Percentiles rank a stretch among this genome's conserved stretches.
Conservation (phyloP, 192 early-diverging fungal species). For the Entomortierella beljakovae region DNA sequence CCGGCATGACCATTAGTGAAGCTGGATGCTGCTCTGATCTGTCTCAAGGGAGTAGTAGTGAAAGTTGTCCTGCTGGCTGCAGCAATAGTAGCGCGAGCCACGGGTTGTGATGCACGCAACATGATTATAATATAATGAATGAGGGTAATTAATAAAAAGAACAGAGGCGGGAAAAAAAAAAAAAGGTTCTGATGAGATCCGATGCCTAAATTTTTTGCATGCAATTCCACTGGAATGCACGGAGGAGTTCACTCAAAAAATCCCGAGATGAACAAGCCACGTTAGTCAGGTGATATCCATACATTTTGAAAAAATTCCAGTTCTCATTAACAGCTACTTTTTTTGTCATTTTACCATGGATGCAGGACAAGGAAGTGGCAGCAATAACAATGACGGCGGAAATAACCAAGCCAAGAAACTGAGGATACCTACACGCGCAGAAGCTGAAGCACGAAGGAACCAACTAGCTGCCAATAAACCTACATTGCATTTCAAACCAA, state of each 20-base stretch:
- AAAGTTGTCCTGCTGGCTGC: constrained; percentile 2
- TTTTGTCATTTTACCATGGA: constrained; percentile 4
- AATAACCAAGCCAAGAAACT: constrained; percentile 5
- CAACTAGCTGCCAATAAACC: constrained; percentile 28
- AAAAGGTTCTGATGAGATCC: background rate
- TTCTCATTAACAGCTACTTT: too few relatives aligned
- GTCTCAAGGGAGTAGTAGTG: background rate
- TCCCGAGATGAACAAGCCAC: background rate
- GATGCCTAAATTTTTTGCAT: background rate
- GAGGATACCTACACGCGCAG: constrained; percentile 19
- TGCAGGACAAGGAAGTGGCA: background rate
- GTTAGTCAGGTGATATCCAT: background rate
- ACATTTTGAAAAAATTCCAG: too few relatives aligned
- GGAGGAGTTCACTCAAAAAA: background rate
- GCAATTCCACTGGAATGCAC: background rate
- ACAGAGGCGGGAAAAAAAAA: background rate
- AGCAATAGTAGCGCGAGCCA: constrained; percentile 15
- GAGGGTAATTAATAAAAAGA: background rate
- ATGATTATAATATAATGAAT: constrained; percentile 1
- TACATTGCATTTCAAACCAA: constrained; percentile 30
- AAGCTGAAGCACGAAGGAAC: constrained; percentile 23
- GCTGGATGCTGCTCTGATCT: constrained; percentile 8
- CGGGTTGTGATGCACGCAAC: constrained; percentile 24
- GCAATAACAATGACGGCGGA: background rate
- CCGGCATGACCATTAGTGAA: constrained; percentile 16